A percentile compares a stretch with the other conserved stretches of the same genome.
These are phyloP conservation scores for Eimeria maxima DNA, from an alignment of 169 alveolate species.

Conservation along the genomic window DNA sequence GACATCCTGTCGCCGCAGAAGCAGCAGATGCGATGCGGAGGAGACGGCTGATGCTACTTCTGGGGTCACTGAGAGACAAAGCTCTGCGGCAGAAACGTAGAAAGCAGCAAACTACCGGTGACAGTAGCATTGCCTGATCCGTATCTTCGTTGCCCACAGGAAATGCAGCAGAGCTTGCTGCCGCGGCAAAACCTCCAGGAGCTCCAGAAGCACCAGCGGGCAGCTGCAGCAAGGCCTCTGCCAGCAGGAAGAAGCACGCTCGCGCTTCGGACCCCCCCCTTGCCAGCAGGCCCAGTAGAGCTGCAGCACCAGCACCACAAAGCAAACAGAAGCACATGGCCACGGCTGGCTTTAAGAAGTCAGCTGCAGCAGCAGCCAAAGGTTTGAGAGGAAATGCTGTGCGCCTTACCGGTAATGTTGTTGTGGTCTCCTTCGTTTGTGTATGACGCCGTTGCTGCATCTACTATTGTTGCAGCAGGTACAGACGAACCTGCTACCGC, in stretches of 20 bases:
- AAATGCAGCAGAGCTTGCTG: slow-evolving; percentile 7
- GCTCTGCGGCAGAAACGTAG: slow-evolving; percentile 30
- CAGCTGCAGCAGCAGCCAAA: background rate
- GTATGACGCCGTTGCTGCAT: background rate
- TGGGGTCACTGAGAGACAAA: slow-evolving; percentile 42
- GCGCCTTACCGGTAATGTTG: slow-evolving; percentile 31
- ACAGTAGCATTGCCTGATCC: slow-evolving; percentile 5
- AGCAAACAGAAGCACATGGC: background rate
- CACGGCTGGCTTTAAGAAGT: background rate
- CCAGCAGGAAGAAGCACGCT: slow-evolving; percentile 57
- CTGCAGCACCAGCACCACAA: slow-evolving; percentile 26
- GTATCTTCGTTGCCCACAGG: slow-evolving; percentile 23
- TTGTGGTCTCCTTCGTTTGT: background rate
- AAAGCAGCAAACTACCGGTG: slow-evolving; percentile 29
- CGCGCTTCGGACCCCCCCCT: slow-evolving; percentile 47
- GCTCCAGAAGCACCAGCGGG: slow-evolving; percentile 14
- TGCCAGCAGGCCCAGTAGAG: slow-evolving; percentile 37
- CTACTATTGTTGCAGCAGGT: background rate
- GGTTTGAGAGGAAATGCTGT: background rate
- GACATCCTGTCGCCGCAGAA: background rate
- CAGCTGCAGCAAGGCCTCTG: slow-evolving; percentile 51
- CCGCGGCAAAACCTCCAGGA: background rate
- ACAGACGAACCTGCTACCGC: background rate
- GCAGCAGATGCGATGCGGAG: slow-evolving; percentile 23
- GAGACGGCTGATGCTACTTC: slow-evolving; percentile 34